phyloP scores from a whole-genome alignment of 169 alveolate genomes.

The Sarcocystis neurona region DNA sequence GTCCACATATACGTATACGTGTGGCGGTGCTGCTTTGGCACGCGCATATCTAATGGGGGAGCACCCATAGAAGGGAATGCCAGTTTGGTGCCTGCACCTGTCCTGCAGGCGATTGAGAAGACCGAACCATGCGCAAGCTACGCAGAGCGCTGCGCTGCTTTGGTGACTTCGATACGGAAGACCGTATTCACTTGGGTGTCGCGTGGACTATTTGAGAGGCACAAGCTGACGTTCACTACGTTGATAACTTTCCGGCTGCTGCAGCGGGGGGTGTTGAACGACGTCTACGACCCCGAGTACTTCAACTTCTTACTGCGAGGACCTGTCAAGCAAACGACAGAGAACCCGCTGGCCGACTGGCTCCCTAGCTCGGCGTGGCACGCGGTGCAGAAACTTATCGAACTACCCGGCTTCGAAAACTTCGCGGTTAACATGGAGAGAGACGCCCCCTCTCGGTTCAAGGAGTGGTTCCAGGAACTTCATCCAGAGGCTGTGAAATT shows the following conservation, averaged over 20 bases:
- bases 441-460: constrained; percentile 94
- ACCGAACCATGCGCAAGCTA: constrained; percentile 80
- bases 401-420: constrained; percentile 90
- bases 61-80: background rate
- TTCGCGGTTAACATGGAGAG: constrained; percentile 91
- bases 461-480: constrained; percentile 95
- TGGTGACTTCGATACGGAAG: constrained; percentile 89
- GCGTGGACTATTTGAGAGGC: constrained; percentile 94
- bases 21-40: background rate
- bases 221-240: constrained; percentile 92
- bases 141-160: constrained; percentile 79
- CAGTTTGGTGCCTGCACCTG: background rate
- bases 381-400: constrained; percentile 87
- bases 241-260: constrained; percentile 92
- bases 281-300: constrained; percentile 82
- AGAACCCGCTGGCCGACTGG: constrained; percentile 93
- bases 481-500: constrained; percentile 93
- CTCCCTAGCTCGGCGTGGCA: constrained; percentile 91
- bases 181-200: constrained; percentile 93
- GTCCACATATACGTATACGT: background rate
- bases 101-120: constrained; percentile 87
- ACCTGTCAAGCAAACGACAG: constrained; percentile 84
- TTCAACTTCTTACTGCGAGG: constrained; percentile 88
- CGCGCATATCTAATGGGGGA: background rate
- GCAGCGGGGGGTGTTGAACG: constrained; percentile 87